Base-by-base conservation (phyloP, 1,284 basidiomycete species). In the Malassezia equina region DNA sequence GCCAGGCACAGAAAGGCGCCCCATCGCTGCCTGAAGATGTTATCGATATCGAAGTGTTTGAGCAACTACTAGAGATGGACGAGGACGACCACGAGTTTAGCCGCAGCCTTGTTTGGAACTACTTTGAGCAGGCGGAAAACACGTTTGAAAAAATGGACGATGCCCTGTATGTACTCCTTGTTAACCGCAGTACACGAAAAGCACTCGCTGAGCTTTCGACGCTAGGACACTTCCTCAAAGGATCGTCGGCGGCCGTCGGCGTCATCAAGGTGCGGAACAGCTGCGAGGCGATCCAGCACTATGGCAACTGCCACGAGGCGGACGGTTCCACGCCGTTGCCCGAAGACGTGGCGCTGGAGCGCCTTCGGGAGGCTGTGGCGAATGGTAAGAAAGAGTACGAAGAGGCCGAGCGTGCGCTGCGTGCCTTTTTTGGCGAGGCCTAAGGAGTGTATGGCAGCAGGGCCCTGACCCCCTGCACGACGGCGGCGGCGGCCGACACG, bases 141-240 rank as follows among this genome's bases (percentile, higher is more conserved):
- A 90, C 88, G 0, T 90, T 94, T 64, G 74, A 78, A 23, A 77
- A 84, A 45, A 90, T 94, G 86, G 82, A 88, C 66, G 71, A 78
- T 1, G 84, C 83, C 29, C 79, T 89, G 86, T 91, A 75, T 78
- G 86, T 71, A 7, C 9, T 12, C n/a, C 9, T 11, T 8, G 15
- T 13, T 41, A 36, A 24, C 12, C 8, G 13, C 23, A 11, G 15
- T 17, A n/a, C 29, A 19, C 27, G 85, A 60, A 67, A 71, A 39
- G 74, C 68, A 23, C 80, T 90, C 13, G 64, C 69, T 7, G 77
- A 82, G 62, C 81, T 94, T 13, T 85, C 86, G 4, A 78, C 79
- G 15, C 79, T 88, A 11, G 90, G 90, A 0, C 90, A 95, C 76
- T 95, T 88, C 76, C 82, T 95, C 71, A 95, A 94, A 76, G 90